These are phyloP conservation scores for Pseudogymnoascus sp. DNA, from an alignment of 2,329 filamentous ascomycete species.

Conservation along the genomic window DNA sequence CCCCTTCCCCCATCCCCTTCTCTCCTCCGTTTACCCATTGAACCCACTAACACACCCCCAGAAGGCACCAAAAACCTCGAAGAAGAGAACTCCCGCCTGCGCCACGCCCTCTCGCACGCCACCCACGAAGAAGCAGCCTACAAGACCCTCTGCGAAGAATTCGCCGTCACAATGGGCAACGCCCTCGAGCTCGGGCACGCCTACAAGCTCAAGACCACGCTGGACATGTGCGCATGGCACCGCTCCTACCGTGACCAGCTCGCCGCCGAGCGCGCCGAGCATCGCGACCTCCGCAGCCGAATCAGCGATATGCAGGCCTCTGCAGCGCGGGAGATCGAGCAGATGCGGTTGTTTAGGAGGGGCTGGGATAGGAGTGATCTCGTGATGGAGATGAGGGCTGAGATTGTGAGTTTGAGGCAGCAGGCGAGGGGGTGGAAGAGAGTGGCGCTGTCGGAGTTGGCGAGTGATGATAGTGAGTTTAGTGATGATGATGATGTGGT, in stretches of 20 bases:
- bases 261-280: slow-evolving; percentile 59
- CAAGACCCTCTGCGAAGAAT: slow-evolving; percentile 47
- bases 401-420: slow-evolving; percentile 47
- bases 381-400: slow-evolving; percentile 47
- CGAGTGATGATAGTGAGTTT: slow-evolving; percentile 50
- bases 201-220: slow-evolving; percentile 57
- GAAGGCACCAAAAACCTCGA: slow-evolving; percentile 56
- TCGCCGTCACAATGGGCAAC: slow-evolving; percentile 48
- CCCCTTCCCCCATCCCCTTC: background rate
- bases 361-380: slow-evolving; percentile 50
- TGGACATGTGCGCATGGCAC: slow-evolving; percentile 58
- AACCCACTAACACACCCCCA: slow-evolving; percentile 23
- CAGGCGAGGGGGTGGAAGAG: slow-evolving; percentile 62
- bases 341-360: slow-evolving; percentile 50
- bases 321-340: slow-evolving; percentile 51
- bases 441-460: slow-evolving; percentile 55
- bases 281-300: slow-evolving; percentile 55
- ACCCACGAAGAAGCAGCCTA: slow-evolving; percentile 56
- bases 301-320: slow-evolving; percentile 61
- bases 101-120: slow-evolving; percentile 55
- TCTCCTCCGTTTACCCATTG: slow-evolving; percentile 13
- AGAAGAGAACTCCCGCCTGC: slow-evolving; percentile 52
- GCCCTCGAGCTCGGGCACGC: slow-evolving; percentile 60
- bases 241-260: slow-evolving; percentile 59
- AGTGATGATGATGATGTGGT: slow-evolving; percentile 61